These are phyloP conservation scores for Erodium maritimum DNA, from an alignment of 345 rosid species.

Conservation along the genomic window DNA sequence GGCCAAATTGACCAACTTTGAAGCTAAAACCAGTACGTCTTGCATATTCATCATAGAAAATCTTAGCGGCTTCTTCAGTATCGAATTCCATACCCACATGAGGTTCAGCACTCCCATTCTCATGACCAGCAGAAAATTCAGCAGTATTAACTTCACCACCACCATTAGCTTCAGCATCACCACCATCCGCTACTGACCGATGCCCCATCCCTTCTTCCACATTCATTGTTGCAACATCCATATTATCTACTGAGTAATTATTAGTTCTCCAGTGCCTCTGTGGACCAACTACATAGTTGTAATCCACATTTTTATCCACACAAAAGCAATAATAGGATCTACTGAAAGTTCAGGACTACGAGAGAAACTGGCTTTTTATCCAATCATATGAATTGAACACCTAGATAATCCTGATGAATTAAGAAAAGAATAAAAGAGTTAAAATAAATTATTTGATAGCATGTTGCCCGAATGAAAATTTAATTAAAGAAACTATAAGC, in stretches of 20 bases:
- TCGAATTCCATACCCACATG: constrained; percentile 66
- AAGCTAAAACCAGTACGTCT: constrained; percentile 52
- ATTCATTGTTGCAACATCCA: constrained; percentile 39
- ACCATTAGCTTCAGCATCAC: constrained; percentile 44
- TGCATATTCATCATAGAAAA: constrained; percentile 66
- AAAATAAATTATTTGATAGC: not conserved
- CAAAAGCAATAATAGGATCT: constrained; percentile 2
- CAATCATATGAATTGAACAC: not conserved
- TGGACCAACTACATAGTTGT: too few species aligned
- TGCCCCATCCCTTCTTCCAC: constrained; percentile 22
- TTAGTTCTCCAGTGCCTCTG: not conserved
- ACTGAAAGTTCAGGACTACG: constrained; percentile 4
- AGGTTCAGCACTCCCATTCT: constrained; percentile 51
- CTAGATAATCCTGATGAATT: not conserved
- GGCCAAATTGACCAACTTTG: constrained; percentile 29
- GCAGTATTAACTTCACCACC: constrained; percentile 31
- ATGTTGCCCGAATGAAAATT: not conserved
- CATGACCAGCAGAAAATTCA: constrained; percentile 26
- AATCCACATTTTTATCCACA: not conserved
- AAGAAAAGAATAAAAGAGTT: not conserved
- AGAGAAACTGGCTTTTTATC: not conserved
- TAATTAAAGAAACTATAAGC: too few species aligned
- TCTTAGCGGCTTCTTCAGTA: constrained; percentile 64
- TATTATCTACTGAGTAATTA: constrained; percentile 8
- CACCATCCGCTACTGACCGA: constrained; percentile 36